A percentile compares a stretch with the other conserved stretches of the same genome.
These are phyloP conservation scores for Cytospora piceicola DNA, from an alignment of 2,329 filamentous ascomycete species.

Conservation along the genomic window DNA sequence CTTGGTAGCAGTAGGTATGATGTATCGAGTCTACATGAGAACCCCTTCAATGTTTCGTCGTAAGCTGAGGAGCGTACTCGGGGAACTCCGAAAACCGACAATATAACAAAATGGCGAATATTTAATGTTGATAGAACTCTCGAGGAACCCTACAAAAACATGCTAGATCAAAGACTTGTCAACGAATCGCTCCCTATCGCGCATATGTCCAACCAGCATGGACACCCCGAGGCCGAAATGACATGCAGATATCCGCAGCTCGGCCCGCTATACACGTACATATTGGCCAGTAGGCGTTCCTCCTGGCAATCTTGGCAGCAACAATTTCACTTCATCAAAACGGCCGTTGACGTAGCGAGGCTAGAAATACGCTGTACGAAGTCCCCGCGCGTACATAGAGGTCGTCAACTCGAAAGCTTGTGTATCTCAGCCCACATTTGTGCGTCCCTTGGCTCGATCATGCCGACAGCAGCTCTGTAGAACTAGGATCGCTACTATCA, in stretches of 20 bases:
- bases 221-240: not conserved
- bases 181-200: no score
- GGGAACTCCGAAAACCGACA: slow-evolving; percentile 27
- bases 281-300: not conserved
- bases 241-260: slow-evolving; percentile 20
- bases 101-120: not conserved
- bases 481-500: not conserved
- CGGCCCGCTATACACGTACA: slow-evolving; percentile 7
- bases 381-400: not conserved
- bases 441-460: not conserved
- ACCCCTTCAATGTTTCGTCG: not conserved
- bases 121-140: not conserved
- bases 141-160: not conserved
- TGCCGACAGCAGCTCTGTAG: not conserved
- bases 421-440: not conserved
- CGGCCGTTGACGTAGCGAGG: slow-evolving; percentile 24
- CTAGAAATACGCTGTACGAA: slow-evolving; percentile 9
- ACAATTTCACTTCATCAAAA: slow-evolving; percentile 8
- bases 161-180: not conserved
- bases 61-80: slow-evolving; percentile 3
- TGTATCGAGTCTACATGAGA: not conserved
- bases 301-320: slow-evolving; percentile 8
- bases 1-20: not conserved
- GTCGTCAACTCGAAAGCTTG: not conserved
- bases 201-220: not conserved